These are phyloP conservation scores for Tylopilus sp. DNA, from an alignment of 768 basidiomycete species.

Conservation along the genomic window DNA sequence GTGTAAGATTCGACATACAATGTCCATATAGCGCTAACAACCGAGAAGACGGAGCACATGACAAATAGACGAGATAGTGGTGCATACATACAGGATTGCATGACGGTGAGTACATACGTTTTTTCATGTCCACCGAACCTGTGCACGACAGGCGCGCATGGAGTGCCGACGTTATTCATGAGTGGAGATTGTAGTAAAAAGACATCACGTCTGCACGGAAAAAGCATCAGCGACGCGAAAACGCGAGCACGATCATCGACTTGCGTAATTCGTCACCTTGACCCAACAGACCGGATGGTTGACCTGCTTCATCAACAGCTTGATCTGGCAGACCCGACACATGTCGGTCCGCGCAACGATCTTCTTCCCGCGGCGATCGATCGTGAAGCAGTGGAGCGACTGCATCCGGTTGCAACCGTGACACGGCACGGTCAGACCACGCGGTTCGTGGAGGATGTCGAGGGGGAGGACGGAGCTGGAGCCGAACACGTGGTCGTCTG, in stretches of 20 bases:
- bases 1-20: not conserved
- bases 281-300: slow-evolving; percentile 23
- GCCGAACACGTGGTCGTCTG: slow-evolving; percentile 23
- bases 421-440: slow-evolving; percentile 22
- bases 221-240: slow-evolving; percentile 4
- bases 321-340: slow-evolving; percentile 32
- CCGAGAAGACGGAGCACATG: not conserved
- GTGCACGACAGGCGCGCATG: not conserved
- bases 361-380: slow-evolving; percentile 9
- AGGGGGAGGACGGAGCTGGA: slow-evolving; percentile 23
- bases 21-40: not conserved
- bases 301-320: slow-evolving; percentile 25
- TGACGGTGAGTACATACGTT: not conserved
- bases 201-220: slow-evolving; percentile 5
- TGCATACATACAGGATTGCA: not conserved
- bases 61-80: not conserved
- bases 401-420: slow-evolving; percentile 26
- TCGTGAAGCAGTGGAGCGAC: slow-evolving; percentile 29
- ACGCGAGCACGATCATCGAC: not conserved
- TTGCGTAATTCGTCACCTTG: slow-evolving; percentile 12
- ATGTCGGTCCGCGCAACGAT: slow-evolving; percentile 23
- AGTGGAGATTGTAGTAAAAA: not conserved
- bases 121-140: not conserved
- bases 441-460: slow-evolving; percentile 26
- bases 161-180: not conserved